Evolutionary conservation across 2,329 filamentous ascomycete genomes (phyloP), one percentile per base, ranked within the genome.

Genomic region (Aureobasidium pullulans): DNA sequence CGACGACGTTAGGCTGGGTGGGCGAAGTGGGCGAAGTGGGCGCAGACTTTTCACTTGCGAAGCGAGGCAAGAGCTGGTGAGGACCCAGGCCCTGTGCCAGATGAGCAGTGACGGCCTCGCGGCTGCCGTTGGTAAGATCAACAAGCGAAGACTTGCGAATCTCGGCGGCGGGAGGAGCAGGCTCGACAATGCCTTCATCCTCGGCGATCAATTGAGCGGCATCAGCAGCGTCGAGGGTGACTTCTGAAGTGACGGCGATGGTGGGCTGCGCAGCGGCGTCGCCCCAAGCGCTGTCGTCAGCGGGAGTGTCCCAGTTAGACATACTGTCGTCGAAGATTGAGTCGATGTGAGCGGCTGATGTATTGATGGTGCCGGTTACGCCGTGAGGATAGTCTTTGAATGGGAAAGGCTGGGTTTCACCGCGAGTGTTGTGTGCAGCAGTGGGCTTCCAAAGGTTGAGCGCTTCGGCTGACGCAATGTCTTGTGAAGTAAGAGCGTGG

Each of bases 401-500:
- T 2, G 54, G 54, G 10, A 48, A 57, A 4, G 54, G 54, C 13
- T 57, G 54, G 6, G 54, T 57, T 1, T 40, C 13, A 11, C 54
- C 54, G 23, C 10, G 23, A 13, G 11, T 10, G 34, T 57, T 43
- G 5, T 9, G 32, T 16, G 47, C 32, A 6, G 54, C 54, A 19
- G 54, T 16, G 7, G 54, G 43, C 4, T 13, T 23, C 54, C 54
- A 57, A n/a, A 57, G 54, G 28, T 57, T 57, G 32, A 48, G 54
- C 4, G 19, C 6, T 19, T 57, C n/a, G 8, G 43, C 43, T 13
- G 42, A 19, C n/a, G 23, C 15, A 19, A 31, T 10, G n/a, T 36
- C n/a, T 2, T 4, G 15, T 23, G 31, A 31, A 6, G 1, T 1
- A 34, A 46, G 15, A 3, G 52, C 52, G 16, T 46, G 52, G 11